A percentile compares a stretch with the other conserved stretches of the same genome.
Conservation (phyloP, 225 moss, liverwort and hornwort genomes). For the Straminergon stramineum region DNA sequence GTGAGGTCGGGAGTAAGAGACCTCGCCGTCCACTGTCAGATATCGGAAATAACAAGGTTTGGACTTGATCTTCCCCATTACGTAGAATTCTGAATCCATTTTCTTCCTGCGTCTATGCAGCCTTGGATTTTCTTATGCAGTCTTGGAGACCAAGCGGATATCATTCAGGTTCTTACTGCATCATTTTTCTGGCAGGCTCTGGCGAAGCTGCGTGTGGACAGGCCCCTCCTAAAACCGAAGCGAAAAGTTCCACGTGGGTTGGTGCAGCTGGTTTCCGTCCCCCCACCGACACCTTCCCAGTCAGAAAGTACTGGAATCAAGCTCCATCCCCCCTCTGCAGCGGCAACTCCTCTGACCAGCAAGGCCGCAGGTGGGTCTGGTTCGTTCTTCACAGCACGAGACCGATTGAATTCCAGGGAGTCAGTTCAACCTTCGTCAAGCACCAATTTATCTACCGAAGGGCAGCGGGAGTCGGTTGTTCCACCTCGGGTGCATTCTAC, state of each 20-base stretch:
- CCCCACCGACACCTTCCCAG: not conserved
- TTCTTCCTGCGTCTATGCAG: not conserved
- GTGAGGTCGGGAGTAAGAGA: conserved; percentile 32
- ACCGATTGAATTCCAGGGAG: not conserved
- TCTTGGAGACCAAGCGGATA: not conserved
- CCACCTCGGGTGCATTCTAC: conserved; percentile 10
- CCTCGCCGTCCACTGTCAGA: conserved; percentile 47
- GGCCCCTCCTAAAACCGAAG: conserved; percentile 32
- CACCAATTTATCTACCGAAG: not conserved
- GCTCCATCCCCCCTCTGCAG: not conserved
- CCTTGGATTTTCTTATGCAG: not conserved
- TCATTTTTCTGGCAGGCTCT: not conserved
- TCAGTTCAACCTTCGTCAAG: not conserved
- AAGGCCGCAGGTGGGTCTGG: not conserved
- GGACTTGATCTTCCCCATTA: not conserved
- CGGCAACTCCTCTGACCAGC: not conserved
- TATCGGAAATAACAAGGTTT: conserved; percentile 49
- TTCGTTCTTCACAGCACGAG: not conserved
- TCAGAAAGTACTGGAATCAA: not conserved
- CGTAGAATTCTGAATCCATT: not conserved
- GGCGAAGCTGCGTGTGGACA: conserved; percentile 15
- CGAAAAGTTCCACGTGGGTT: conserved; percentile 39
- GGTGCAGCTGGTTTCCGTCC: conserved; percentile 31
- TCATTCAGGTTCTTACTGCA: not conserved
- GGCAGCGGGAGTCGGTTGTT: not conserved